Percentiles rank a stretch among this genome's conserved stretches.
These are phyloP conservation scores for Lasiodiplodia theobromae DNA, from an alignment of 2,329 filamentous ascomycete species.

Conservation along the genomic window DNA sequence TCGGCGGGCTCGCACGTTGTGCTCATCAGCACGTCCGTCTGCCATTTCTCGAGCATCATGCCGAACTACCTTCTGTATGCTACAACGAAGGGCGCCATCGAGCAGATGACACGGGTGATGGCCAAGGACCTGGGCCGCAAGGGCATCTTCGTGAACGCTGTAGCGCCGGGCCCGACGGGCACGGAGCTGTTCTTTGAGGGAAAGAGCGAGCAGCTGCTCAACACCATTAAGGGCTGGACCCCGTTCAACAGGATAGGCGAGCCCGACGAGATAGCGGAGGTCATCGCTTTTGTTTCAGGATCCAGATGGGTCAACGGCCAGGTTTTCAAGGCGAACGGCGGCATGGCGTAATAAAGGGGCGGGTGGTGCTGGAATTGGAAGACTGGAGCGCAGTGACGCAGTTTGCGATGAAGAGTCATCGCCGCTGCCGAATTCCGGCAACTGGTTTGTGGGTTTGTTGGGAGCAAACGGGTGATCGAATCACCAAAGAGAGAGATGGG, in stretches of 20 bases:
- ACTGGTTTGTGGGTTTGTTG: constrained; percentile 5
- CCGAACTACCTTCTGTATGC: constrained; percentile 55
- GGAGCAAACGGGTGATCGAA: constrained; percentile 23
- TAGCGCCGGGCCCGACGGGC: constrained; percentile 62
- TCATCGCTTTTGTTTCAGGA: constrained; percentile 38
- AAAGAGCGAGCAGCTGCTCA: constrained; percentile 55
- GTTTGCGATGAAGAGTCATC: constrained; percentile 10
- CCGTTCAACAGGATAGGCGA: constrained; percentile 32
- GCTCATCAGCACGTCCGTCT: constrained; percentile 42
- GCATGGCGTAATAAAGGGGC: constrained; percentile 32
- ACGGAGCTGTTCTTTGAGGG: constrained; percentile 55
- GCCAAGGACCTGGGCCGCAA: constrained; percentile 62
- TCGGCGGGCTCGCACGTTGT: constrained; percentile 44
- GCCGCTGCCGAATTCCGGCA: constrained; percentile 12
- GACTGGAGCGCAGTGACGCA: neutral
- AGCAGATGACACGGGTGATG: constrained; percentile 64
- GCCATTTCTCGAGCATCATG: constrained; percentile 52
- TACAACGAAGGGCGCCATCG: constrained; percentile 65
- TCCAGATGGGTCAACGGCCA: constrained; percentile 36
- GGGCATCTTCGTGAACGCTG: constrained; percentile 60
- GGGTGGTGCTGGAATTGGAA: too few relatives aligned
- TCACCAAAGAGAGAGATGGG: constrained; percentile 14
- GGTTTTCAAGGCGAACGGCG: constrained; percentile 40
- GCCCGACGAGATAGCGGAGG: constrained; percentile 39
- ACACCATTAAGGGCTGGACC: constrained; percentile 31